A percentile compares a stretch with the other conserved stretches of the same genome.
phyloP scores from a whole-genome alignment of 495 filamentous ascomycete genomes.

The Daldinia decipiens region DNA sequence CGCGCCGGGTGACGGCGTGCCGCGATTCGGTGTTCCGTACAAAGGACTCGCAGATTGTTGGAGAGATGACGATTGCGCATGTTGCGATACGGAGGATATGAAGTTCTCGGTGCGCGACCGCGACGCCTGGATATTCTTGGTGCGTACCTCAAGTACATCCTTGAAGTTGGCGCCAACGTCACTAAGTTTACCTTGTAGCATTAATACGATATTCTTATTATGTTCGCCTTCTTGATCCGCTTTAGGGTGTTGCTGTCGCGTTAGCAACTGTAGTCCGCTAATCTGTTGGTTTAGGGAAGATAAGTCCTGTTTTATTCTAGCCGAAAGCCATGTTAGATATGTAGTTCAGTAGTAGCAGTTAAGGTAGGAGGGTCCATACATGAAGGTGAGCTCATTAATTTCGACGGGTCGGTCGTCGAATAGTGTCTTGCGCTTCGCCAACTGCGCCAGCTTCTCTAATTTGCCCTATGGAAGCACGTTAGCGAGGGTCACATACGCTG shows the following conservation, averaged over 20 bases:
- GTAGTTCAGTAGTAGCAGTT: constrained; percentile 4
- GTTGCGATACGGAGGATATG: constrained; percentile 85
- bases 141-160: constrained; percentile 94
- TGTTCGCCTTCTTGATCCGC: constrained; percentile 92
- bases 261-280: constrained; percentile 76
- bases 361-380: constrained; percentile 20
- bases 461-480: constrained; percentile 63
- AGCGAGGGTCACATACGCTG: neutral
- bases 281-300: constrained; percentile 90
- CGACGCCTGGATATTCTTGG: constrained; percentile 97
- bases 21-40: constrained; percentile 80
- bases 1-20: constrained; percentile 64
- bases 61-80: constrained; percentile 61
- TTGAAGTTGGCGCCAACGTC: constrained; percentile 96
- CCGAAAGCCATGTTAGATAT: constrained; percentile 58
- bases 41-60: constrained; percentile 82
- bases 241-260: constrained; percentile 74
- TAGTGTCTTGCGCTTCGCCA: constrained; percentile 94
- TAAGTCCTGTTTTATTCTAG: constrained; percentile 90
- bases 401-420: constrained; percentile 97
- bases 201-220: constrained; percentile 94
- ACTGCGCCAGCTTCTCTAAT: constrained; percentile 87
- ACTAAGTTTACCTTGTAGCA: constrained; percentile 93
- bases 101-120: constrained; percentile 94
- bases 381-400: constrained; percentile 90